A percentile compares a stretch with the other conserved stretches of the same genome.
Conservation (phyloP, 495 filamentous ascomycete species). For the Daldinia decipiens region DNA sequence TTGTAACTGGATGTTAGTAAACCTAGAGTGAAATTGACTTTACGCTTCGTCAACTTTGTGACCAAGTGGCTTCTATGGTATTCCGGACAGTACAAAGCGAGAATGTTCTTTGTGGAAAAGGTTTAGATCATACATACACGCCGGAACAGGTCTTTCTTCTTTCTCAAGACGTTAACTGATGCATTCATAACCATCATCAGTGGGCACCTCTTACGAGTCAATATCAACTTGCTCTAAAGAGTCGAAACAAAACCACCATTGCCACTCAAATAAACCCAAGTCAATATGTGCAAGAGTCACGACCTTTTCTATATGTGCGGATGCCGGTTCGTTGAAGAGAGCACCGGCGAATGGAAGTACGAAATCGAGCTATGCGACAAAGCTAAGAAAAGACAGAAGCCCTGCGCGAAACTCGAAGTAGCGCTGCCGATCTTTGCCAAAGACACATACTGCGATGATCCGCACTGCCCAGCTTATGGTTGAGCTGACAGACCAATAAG, state of each 20-base stretch:
- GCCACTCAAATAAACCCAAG: not conserved
- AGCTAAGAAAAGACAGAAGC: slow-evolving; percentile 22
- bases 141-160: not conserved
- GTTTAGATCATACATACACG: not conserved
- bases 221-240: not conserved
- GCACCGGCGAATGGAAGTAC: slow-evolving; percentile 34
- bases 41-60: not conserved
- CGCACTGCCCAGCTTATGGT: slow-evolving; percentile 39
- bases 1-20: not conserved
- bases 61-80: slow-evolving; percentile 5
- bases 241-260: not conserved
- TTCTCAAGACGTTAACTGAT: not conserved
- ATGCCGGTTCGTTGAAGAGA: slow-evolving; percentile 34
- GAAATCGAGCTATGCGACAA: slow-evolving; percentile 35
- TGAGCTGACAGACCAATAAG: slow-evolving; percentile 3
- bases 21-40: not conserved
- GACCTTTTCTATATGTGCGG: slow-evolving; percentile 41
- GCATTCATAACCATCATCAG: not conserved
- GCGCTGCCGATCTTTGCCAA: slow-evolving; percentile 42
- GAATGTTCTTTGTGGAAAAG: slow-evolving; percentile 8
- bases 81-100: slow-evolving; percentile 8
- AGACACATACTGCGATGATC: slow-evolving; percentile 37
- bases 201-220: not conserved
- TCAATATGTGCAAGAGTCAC: slow-evolving; percentile 32
- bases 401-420: slow-evolving; percentile 28